Conservation (phyloP, 1,284 basidiomycete species). For the Moniliophthora roreri region DNA sequence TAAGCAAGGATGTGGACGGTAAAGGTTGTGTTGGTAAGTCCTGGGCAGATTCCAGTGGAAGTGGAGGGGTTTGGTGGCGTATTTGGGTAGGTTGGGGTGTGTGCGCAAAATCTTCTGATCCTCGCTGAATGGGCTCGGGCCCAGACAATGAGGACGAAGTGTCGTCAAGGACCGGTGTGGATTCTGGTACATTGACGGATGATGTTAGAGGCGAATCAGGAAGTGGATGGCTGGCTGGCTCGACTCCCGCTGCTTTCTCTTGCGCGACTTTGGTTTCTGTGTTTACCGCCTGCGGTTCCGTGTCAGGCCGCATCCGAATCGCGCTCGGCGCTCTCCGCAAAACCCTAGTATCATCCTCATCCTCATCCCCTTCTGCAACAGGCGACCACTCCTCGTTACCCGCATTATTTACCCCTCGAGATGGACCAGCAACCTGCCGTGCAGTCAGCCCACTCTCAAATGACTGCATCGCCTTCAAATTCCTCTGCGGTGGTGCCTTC, state of each 20-base stretch:
- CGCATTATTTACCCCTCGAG: background rate
- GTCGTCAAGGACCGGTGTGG: background rate
- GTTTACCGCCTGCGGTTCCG: background rate
- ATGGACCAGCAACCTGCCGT: conserved; percentile 36
- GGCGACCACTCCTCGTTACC: conserved; percentile 22
- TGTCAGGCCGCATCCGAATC: background rate
- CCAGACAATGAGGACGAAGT: background rate
- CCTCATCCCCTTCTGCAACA: background rate
- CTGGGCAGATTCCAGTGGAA: conserved; percentile 23
- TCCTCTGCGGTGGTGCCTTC: background rate
- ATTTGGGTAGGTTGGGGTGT: background rate
- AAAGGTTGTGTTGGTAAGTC: conserved; percentile 24
- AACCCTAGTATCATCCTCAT: conserved; percentile 1
- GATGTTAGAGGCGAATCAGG: background rate
- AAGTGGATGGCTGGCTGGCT: conserved; percentile 14
- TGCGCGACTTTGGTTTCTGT: too few species aligned
- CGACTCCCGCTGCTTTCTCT: background rate
- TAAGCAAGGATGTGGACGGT: conserved; percentile 50
- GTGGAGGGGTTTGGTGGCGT: background rate
- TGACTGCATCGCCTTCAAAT: conserved; percentile 5
- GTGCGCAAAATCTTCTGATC: background rate
- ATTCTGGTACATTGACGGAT: background rate
- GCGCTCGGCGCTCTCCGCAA: background rate
- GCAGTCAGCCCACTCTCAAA: conserved; percentile 80
- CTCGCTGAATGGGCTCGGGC: too few species aligned